phyloP scores from a whole-genome alignment of 441 rosid genomes.

The Adansonia madagascariensis region DNA sequence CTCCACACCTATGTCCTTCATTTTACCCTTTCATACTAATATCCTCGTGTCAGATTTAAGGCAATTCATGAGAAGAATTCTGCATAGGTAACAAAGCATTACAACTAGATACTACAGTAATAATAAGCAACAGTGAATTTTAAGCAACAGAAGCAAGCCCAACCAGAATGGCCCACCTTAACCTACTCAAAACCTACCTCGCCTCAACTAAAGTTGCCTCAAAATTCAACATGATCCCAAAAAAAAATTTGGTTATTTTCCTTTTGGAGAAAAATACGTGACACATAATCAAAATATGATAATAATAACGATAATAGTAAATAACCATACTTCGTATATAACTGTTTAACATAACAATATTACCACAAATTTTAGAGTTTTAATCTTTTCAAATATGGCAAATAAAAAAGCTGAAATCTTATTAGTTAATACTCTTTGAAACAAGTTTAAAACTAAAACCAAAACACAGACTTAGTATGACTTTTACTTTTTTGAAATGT shows the following conservation, averaged over 20 bases:
- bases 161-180: neutral
- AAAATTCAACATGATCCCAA: neutral
- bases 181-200: neutral
- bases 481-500: neutral
- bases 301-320: neutral
- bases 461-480: neutral
- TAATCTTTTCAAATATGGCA: slow-evolving; percentile 9
- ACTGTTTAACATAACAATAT: neutral
- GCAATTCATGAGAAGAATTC: neutral
- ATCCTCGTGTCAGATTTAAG: neutral
- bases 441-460: neutral
- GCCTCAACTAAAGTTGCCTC: neutral
- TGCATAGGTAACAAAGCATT: neutral
- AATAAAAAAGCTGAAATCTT: neutral
- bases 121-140: neutral
- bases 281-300: neutral
- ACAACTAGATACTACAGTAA: neutral
- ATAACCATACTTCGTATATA: neutral
- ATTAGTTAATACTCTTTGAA: neutral
- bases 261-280: neutral
- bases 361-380: neutral
- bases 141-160: neutral
- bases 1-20: neutral
- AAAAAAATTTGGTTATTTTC: neutral
- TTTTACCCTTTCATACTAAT: neutral